Evolutionary conservation across 371 early-diverging fungal species (phyloP).

Genomic region (Mucor saturninus): DNA sequence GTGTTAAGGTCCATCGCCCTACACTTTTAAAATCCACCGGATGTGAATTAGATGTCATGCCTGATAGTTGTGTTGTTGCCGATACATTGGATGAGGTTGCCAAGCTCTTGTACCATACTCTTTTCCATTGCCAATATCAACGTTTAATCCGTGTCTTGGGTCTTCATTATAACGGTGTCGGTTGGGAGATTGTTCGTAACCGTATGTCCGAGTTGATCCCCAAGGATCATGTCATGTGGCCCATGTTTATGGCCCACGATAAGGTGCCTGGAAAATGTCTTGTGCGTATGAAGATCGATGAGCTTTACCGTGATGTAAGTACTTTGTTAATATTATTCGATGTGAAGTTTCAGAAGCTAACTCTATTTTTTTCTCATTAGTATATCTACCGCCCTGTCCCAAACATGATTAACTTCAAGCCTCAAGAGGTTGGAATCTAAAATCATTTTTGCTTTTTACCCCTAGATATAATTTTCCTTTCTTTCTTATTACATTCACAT

Average conservation of each 20-base stretch:
- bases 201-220: conserved; percentile 54
- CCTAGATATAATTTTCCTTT: no score
- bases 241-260: conserved; percentile 50
- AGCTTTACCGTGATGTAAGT: conserved; percentile 71
- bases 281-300: conserved; percentile 73
- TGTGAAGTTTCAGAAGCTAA: neutral
- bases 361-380: conserved; percentile 21
- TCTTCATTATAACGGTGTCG: conserved; percentile 67
- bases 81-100: conserved; percentile 60
- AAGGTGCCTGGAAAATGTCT: conserved; percentile 65
- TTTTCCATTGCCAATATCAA: conserved; percentile 72
- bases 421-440: conserved; percentile 25
- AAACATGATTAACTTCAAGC: conserved; percentile 61
- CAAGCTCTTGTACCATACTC: conserved; percentile 70
- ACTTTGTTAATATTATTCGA: neutral
- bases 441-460: no score
- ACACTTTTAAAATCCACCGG: conserved; percentile 54
- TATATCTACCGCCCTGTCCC: conserved; percentile 69
- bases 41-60: conserved; percentile 58
- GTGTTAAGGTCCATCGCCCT: conserved; percentile 65
- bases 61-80: conserved; percentile 64
- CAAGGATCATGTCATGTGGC: conserved; percentile 49
- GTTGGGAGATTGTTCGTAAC: conserved; percentile 67
- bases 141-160: conserved; percentile 70
- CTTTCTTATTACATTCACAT: no score